phyloP scores from a whole-genome alignment of 306 rosid species.

The Rosa rugosa region DNA sequence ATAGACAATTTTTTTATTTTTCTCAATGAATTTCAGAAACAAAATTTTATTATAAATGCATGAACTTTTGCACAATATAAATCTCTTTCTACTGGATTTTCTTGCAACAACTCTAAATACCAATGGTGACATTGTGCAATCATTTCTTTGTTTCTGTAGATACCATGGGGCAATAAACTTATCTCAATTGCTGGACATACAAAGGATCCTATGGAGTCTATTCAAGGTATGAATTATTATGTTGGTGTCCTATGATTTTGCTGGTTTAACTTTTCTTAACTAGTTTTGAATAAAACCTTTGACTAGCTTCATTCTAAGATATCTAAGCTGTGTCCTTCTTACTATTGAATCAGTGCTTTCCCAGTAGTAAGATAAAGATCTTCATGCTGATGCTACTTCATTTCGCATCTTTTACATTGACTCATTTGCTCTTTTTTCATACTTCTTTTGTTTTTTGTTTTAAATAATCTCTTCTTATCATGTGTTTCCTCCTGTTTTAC shows the following conservation, averaged over 20 bases:
- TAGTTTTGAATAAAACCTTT: background rate
- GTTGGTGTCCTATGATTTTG: slow-evolving; percentile 16
- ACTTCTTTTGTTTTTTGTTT: background rate
- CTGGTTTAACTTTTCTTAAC: background rate
- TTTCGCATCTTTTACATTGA: background rate
- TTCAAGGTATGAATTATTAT: slow-evolving; percentile 57
- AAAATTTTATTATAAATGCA: background rate
- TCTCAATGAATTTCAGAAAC: background rate
- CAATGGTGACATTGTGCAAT: background rate
- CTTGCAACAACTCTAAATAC: background rate
- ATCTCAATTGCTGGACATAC: slow-evolving; percentile 84
- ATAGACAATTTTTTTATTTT: background rate
- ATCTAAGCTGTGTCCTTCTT: background rate
- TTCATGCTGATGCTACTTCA: background rate
- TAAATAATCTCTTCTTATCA: background rate
- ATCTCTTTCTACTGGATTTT: slow-evolving; percentile 6
- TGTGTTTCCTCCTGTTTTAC: slow-evolving; percentile 23
- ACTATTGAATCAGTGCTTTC: background rate
- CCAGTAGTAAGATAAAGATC: background rate
- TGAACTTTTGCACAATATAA: slow-evolving; percentile 1
- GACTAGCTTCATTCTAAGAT: background rate
- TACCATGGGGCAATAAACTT: slow-evolving; percentile 83
- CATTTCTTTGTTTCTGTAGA: slow-evolving; percentile 41
- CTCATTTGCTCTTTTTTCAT: slow-evolving; percentile 7
- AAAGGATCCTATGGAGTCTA: slow-evolving; percentile 74